Base-by-base conservation (phyloP, 345 rosid species). In the Populus tremula region DNA sequence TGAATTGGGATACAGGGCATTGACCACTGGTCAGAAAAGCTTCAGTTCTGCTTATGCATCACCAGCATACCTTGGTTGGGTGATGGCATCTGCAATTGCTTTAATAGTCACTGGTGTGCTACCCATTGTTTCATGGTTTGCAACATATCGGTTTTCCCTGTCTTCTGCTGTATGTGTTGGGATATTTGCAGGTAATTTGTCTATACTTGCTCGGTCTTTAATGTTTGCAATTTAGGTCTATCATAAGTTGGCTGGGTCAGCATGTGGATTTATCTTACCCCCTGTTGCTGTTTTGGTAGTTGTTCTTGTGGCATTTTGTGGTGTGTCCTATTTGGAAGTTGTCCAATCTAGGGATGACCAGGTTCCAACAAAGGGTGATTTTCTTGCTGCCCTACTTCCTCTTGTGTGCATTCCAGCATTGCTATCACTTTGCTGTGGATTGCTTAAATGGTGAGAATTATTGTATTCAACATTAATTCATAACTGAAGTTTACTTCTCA, bases 71-170 rank as follows among this genome's bases (percentile, higher is more conserved):
- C 85, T 96, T 84, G 99, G 99, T 63, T 96, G 98, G 98, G 97
- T 96, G 63, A 91, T 96, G 93, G 96, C 99, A 75, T 89, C 97
- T 82, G 98, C 87, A 71, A 90, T 96, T 85, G 94, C 97, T 80
- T 84, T 96, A 79, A 87, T 91, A 70, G 98, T 94, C 77, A 91
- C 97, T 56, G 97, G 97, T 74, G 87, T 92, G 85, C 89, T 96
- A 78, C 99, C 99, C 64, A 92, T 96, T 81, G 80, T 92, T 85
- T 96, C 99, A 64, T 96, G 99, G 99, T 96, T 96, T 79, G 92
- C 93, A 18, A 91, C 99, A 47, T 96, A 96, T 76, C 89, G 98
- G 67, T 96, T 96, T 83, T 89, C 97, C 82, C 84, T 84, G 70
- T 96, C 97, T 77, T 96, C 99, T 82, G 98, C 98, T 84, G 79